These are phyloP conservation scores for Lentinula sp. DNA, from an alignment of 768 basidiomycete genomes.

Conservation along the genomic window DNA sequence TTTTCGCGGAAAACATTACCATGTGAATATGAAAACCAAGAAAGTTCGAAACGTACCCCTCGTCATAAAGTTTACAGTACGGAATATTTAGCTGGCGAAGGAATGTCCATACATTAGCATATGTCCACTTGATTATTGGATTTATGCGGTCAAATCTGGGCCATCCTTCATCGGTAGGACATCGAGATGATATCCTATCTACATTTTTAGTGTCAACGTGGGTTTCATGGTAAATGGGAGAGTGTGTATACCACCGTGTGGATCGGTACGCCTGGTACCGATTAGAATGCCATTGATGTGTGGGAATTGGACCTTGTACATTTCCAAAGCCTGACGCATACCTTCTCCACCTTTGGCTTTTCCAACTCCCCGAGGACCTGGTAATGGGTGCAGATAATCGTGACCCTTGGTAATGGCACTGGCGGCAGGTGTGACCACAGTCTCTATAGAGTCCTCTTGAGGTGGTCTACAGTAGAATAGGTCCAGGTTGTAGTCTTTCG, in stretches of 20 bases:
- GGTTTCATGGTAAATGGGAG: neutral
- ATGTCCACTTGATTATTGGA: constrained; percentile 95
- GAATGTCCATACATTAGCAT: constrained; percentile 86
- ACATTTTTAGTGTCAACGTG: neutral
- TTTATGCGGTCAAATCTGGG: constrained; percentile 87
- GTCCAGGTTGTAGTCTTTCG: constrained; percentile 64
- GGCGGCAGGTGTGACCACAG: constrained; percentile 31
- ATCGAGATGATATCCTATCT: constrained; percentile 70
- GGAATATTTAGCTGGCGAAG: constrained; percentile 67
- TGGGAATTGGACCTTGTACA: constrained; percentile 63
- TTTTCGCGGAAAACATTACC: neutral
- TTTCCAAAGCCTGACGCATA: constrained; percentile 74
- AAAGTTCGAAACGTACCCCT: constrained; percentile 54
- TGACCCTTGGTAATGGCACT: constrained; percentile 9
- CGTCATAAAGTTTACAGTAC: constrained; percentile 86
- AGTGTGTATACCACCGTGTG: constrained; percentile 76
- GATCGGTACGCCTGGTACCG: constrained; percentile 85
- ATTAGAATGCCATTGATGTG: constrained; percentile 78
- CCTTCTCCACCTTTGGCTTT: constrained; percentile 55
- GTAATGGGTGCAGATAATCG: constrained; percentile 13
- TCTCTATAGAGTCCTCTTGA: constrained; percentile 37
- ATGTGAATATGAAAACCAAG: neutral
- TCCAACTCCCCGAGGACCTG: constrained; percentile 33
- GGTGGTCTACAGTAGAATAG: constrained; percentile 54
- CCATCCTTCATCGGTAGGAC: constrained; percentile 87